Conservation (phyloP, 2,329 filamentous ascomycete species). For the Mycosphaerella arachidis region DNA sequence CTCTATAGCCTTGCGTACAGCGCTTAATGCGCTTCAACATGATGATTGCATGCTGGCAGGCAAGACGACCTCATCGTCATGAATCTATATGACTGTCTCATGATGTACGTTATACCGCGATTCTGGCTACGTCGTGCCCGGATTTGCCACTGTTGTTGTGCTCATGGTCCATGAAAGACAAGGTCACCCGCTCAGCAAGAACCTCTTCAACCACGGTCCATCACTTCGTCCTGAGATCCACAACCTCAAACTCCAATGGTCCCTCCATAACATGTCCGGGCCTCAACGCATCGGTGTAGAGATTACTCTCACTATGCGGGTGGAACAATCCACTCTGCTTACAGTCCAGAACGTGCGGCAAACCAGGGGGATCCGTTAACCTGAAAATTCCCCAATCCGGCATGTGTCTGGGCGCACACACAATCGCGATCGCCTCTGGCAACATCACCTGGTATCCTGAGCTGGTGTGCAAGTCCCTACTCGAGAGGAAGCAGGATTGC, state of each 20-base stretch:
- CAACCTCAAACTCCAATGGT: constrained; percentile 58
- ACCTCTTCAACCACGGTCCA: too few relatives aligned
- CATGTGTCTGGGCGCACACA: constrained; percentile 79
- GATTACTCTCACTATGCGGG: constrained; percentile 63
- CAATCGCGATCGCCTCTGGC: constrained; percentile 92
- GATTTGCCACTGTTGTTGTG: too few relatives aligned
- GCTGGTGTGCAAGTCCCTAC: constrained; percentile 87
- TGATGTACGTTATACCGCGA: too few relatives aligned
- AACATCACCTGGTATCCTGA: constrained; percentile 94
- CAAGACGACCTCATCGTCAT: too few relatives aligned
- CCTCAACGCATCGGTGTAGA: constrained; percentile 68
- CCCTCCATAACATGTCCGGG: constrained; percentile 57
- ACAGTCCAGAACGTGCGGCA: constrained; percentile 79
- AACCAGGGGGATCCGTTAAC: constrained; percentile 84
- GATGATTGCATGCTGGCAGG: too few relatives aligned
- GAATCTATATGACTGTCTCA: too few relatives aligned
- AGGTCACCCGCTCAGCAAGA: too few relatives aligned
- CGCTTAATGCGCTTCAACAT: too few relatives aligned
- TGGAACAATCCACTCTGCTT: constrained; percentile 78
- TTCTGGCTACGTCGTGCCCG: too few relatives aligned
- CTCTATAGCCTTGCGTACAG: too few relatives aligned
- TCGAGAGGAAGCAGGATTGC: constrained; percentile 97
- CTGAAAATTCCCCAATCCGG: constrained; percentile 86
- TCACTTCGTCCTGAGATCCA: constrained; percentile 52
- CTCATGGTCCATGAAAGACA: too few relatives aligned